phyloP scores from a whole-genome alignment of 148 eudicot species.

The Pouteria glomerata region DNA sequence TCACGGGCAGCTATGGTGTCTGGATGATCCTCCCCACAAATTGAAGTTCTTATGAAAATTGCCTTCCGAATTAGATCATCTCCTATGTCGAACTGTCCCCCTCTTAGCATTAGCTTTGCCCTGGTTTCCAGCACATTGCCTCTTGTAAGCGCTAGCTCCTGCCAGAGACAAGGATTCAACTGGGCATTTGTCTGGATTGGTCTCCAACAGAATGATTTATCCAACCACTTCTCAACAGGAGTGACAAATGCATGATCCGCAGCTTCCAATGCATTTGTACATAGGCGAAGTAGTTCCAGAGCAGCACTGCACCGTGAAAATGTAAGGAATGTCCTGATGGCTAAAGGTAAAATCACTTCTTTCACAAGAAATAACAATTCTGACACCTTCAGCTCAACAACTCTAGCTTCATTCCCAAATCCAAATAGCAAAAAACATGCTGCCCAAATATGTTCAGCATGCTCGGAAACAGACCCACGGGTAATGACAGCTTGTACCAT shows the following conservation, averaged over 20 bases:
- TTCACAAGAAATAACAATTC: slow-evolving; percentile 63
- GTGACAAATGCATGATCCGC: slow-evolving; percentile 85
- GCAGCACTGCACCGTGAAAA: slow-evolving; percentile 76
- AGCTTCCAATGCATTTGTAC: slow-evolving; percentile 81
- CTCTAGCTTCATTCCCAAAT: slow-evolving; percentile 67
- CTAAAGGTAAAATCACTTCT: slow-evolving; percentile 74
- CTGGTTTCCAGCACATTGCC: slow-evolving; percentile 82
- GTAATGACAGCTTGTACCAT: slow-evolving; percentile 65
- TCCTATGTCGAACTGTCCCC: slow-evolving; percentile 82
- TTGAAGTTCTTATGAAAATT: slow-evolving; percentile 82
- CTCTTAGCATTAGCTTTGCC: slow-evolving; percentile 95
- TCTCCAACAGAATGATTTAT: slow-evolving; percentile 82
- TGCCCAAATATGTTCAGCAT: slow-evolving; percentile 86
- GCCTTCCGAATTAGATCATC: slow-evolving; percentile 90
- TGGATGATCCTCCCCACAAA: slow-evolving; percentile 86
- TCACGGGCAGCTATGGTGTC: slow-evolving; percentile 77
- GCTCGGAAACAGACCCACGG: slow-evolving; percentile 41
- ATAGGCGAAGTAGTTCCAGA: slow-evolving; percentile 77
- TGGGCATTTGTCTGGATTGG: slow-evolving; percentile 85
- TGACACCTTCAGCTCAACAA: slow-evolving; percentile 70
- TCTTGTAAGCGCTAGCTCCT: slow-evolving; percentile 77
- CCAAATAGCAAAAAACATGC: slow-evolving; percentile 80
- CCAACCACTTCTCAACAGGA: slow-evolving; percentile 86
- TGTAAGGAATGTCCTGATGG: slow-evolving; percentile 69
- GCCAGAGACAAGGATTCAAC: slow-evolving; percentile 86